These are phyloP conservation scores for Marasmius fiardii DNA, from an alignment of 1,284 basidiomycete genomes.

Conservation along the genomic window DNA sequence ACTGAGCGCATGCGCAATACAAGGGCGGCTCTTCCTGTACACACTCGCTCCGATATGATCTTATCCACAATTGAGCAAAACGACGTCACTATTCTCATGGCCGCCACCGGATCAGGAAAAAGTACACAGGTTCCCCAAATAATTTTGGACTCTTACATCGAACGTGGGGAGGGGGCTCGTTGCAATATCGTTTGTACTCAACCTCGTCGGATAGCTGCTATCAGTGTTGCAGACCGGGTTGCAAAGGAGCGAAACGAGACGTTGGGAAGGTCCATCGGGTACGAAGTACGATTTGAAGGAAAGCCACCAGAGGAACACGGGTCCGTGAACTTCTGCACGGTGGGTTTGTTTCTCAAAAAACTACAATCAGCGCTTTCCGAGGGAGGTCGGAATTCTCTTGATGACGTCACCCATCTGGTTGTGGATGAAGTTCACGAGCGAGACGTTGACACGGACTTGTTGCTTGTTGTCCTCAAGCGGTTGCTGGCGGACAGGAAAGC, in stretches of 20 bases:
- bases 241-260: conserved; percentile 85
- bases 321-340: conserved; percentile 91
- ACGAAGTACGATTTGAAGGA: conserved; percentile 91
- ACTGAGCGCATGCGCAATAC: conserved; percentile 68
- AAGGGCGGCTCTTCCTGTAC: conserved; percentile 74
- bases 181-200: conserved; percentile 97
- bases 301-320: conserved; percentile 83
- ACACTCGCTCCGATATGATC: conserved; percentile 61
- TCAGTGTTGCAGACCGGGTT: conserved; percentile 91
- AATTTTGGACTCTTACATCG: conserved; percentile 84
- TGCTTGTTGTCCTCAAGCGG: conserved; percentile 90
- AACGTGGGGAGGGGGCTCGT: conserved; percentile 72
- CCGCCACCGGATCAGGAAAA: conserved; percentile 94
- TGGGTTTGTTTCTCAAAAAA: conserved; percentile 86
- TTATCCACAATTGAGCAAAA: conserved; percentile 73
- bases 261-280: conserved; percentile 78
- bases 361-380: conserved; percentile 77
- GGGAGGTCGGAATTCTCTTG: conserved; percentile 48
- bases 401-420: conserved; percentile 86
- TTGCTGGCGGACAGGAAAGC: conserved; percentile 76
- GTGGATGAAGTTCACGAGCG: conserved; percentile 98
- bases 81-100: conserved; percentile 92
- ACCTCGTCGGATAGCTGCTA: conserved; percentile 89
- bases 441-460: conserved; percentile 91
- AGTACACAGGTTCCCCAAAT: conserved; percentile 96